These are phyloP conservation scores for Termitomyces sp. DNA, from an alignment of 768 basidiomycete genomes.

Conservation along the genomic window DNA sequence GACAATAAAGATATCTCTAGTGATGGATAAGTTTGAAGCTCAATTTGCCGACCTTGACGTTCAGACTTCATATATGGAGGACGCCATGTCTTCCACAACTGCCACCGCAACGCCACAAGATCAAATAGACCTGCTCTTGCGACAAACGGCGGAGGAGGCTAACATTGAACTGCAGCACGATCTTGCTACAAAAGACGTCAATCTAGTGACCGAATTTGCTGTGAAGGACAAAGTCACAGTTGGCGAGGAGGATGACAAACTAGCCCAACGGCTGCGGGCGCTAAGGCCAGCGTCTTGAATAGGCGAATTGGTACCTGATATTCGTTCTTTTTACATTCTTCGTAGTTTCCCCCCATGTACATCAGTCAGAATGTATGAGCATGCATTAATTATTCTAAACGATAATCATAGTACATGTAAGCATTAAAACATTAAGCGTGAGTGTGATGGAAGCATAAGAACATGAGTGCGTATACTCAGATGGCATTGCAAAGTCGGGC, in stretches of 20 bases:
- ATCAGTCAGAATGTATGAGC: neutral
- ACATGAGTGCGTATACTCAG: conserved; percentile 3
- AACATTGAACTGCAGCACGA: conserved; percentile 94
- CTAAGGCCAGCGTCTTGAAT: conserved; percentile 69
- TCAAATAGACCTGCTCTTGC: conserved; percentile 88
- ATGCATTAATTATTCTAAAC: conserved; percentile 12
- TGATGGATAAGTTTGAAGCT: conserved; percentile 98
- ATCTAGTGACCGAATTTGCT: conserved; percentile 51
- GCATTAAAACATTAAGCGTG: conserved; percentile 10
- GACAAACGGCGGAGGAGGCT: conserved; percentile 95
- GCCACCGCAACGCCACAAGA: conserved; percentile 94
- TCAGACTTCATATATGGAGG: conserved; percentile 97
- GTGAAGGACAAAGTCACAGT: conserved; percentile 46
- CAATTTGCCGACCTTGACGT: conserved; percentile 98
- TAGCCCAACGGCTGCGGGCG: conserved; percentile 87
- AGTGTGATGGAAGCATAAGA: conserved; percentile 6
- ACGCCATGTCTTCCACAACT: conserved; percentile 89
- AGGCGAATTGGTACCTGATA: neutral
- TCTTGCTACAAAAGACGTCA: conserved; percentile 59
- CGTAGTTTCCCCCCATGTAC: conserved; percentile 1
- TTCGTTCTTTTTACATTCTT: neutral
- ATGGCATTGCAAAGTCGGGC: conserved; percentile 10
- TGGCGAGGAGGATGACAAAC: conserved; percentile 71
- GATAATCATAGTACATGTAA: conserved; percentile 14
- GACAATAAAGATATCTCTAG: conserved; percentile 75